Base-by-base conservation (phyloP, 306 rosid genomes). In the Morella rubra region DNA sequence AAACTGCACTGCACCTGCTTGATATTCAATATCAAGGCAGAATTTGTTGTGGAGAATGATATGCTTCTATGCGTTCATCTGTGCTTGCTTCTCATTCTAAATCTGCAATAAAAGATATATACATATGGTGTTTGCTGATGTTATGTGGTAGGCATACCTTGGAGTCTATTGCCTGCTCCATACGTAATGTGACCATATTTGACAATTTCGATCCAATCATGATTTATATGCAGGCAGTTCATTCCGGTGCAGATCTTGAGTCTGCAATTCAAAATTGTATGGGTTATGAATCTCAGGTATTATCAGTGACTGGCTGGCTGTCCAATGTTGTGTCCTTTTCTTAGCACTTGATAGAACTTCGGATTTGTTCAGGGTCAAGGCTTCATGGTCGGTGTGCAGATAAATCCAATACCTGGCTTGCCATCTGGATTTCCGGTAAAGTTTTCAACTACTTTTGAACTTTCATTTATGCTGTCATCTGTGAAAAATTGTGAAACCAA, bases 221-320 rank as follows among this genome's bases (percentile, higher is more conserved):
- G 72, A 41, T 69, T 77, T 68, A 71, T 72, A 41, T 88, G 84
- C 93, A 95, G 99, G 97, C 93, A 59, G 97, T 95, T 87, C 97
- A 95, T 87, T 95, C 97, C n/a, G 97, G 97, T 76, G 97, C 97
- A 53, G 97, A 92, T 88, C 96, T 95, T 55, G 97, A 92, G 68
- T 92, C 97, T 77, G 91, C 99, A 61, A 85, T 92, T 81, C 6
- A 86, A 82, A 87, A 95, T 85, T 92, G 97, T 79, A 84, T 85
- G 89, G 99, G 99, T 74, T 95, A 95, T 85, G 87, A 83, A 87
- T 41, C 96, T 72, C 84, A 95, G 99, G 99, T 95, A 88, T 82
- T 72, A 20, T 70, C 49, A 69, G 27, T 65, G 32, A 79, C 76
- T 64, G 58, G 79, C 61, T 78, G 53, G 53, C 68, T 77, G n/a